phyloP scores from a whole-genome alignment of 2,329 filamentous ascomycete species.

The Phialophora chinensis region DNA sequence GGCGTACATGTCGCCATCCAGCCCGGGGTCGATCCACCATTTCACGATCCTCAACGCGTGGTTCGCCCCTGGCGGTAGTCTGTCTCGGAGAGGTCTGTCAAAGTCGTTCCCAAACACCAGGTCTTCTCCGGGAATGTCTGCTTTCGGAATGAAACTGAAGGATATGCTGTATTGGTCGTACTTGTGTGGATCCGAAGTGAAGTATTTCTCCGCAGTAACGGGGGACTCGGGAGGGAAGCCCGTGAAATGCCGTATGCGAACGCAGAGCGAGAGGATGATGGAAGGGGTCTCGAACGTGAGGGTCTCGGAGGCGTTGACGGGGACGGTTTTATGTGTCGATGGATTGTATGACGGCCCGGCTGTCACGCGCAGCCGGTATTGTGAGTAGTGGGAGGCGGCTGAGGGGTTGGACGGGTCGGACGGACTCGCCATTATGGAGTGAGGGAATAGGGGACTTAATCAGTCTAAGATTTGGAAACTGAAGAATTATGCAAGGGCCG shows the following conservation, averaged over 20 bases:
- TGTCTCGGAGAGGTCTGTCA: conserved; percentile 84
- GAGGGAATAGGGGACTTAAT: neutral
- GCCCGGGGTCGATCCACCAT: conserved; percentile 87
- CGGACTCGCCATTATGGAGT: neutral
- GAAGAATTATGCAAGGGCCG: neutral
- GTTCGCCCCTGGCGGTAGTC: conserved; percentile 83
- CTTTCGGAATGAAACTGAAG: conserved; percentile 77
- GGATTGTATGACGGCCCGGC: conserved; percentile 78
- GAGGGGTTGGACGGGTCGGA: conserved; percentile 1
- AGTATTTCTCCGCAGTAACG: conserved; percentile 72
- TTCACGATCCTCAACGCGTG: conserved; percentile 84
- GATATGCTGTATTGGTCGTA: conserved; percentile 85
- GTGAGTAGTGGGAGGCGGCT: conserved; percentile 20
- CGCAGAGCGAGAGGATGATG: conserved; percentile 72
- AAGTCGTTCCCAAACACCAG: conserved; percentile 96
- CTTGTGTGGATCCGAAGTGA: conserved; percentile 70
- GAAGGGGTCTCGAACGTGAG: conserved; percentile 67
- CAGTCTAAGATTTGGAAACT: neutral
- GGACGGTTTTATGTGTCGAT: conserved; percentile 72
- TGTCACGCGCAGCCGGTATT: conserved; percentile 79
- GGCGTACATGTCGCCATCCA: conserved; percentile 88
- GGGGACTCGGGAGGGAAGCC: conserved; percentile 75
- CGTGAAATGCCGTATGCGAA: conserved; percentile 72
- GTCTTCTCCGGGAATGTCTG: conserved; percentile 68
- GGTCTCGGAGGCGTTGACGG: conserved; percentile 73